phyloP scores from a whole-genome alignment of 306 rosid genomes.

The Geum urbanum region DNA sequence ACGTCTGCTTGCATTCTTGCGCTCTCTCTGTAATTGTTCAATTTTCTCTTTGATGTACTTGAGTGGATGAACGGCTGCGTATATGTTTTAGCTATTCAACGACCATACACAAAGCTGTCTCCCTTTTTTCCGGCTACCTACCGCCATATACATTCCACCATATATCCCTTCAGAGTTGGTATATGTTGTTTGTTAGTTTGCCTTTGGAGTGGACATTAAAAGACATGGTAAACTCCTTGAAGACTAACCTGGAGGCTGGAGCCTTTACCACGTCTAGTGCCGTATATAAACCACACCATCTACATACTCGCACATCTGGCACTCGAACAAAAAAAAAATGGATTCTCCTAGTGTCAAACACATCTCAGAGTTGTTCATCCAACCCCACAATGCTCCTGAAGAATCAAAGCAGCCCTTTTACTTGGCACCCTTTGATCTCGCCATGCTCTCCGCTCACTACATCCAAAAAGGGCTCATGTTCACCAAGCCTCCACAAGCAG shows the following conservation, averaged over 20 bases:
- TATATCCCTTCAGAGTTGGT: background rate
- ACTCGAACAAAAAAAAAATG: background rate
- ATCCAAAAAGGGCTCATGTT: constrained; percentile 71
- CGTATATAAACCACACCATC: background rate
- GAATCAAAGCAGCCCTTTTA: constrained; percentile 26
- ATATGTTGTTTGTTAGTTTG: too few relatives aligned
- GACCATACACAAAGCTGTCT: too few relatives aligned
- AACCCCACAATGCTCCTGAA: constrained; percentile 21
- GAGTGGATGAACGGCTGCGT: too few relatives aligned
- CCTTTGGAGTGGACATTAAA: too few relatives aligned
- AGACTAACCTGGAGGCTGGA: background rate
- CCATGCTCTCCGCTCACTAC: constrained; percentile 43
- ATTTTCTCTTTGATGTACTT: background rate
- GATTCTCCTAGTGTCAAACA: constrained; percentile 3
- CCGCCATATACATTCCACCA: background rate
- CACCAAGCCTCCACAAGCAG: constrained; percentile 34
- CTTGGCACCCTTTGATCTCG: constrained; percentile 45
- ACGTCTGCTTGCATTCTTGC: background rate
- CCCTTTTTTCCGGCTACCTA: too few relatives aligned
- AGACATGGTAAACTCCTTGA: too few relatives aligned
- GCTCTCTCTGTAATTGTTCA: background rate
- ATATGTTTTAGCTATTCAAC: too few relatives aligned
- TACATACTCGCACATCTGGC: background rate
- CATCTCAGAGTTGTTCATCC: constrained; percentile 34
- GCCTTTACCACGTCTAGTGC: background rate